Evolutionary conservation across 306 rosid species (phyloP), one percentile per base, ranked within the genome.

Genomic region (Cicer pinnatifidum): DNA sequence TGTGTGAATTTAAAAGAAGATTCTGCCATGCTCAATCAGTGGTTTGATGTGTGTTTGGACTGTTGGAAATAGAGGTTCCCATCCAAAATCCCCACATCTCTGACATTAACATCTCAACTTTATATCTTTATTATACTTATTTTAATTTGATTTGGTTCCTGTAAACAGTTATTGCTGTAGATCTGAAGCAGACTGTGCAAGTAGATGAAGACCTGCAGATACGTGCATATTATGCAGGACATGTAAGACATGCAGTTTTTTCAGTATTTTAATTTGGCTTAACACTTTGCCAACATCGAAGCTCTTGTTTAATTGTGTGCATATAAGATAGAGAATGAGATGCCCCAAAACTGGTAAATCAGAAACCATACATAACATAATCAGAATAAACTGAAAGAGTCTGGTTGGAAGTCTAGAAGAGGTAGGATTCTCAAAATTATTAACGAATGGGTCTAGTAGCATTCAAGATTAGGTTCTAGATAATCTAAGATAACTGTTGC

Each of bases 221-320:
- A 75, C 96, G 98, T 66, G 94, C 97, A 17, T 93, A 91, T 81
- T 93, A 93, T 77, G 98, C 98, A 41, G 98, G 98, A 76, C 98
- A 91, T 79, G 98, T 93, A 85, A 86, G 86, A 62, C 76, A 80
- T 59, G 44, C 74, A 19, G 64, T 23, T 28, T 3, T 28, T 28
- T 28, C 5, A 28, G 35, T 28, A 28, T 28, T 28, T 28, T 28
- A 3, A 12, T 4, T 67, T 12, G 37, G 59, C 23, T 61, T 72
- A 56, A 23, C 56, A 16, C 50, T 10, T 59, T 79, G 28, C 65
- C 43, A 64, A 9, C 38, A 47, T 47, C 23, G 9, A 45, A 64
- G 77, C 64, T 56, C 11, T 54, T 56, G 61, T n/a, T 10, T 69
- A 45, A 20, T 15, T 54, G 73, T 38, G 44, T 39, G 44, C 15